Percentiles rank a stretch among this genome's conserved stretches.
These are phyloP conservation scores for Pseudogymnoascus sp. DNA, from an alignment of 2,329 filamentous ascomycete genomes.

Conservation along the genomic window DNA sequence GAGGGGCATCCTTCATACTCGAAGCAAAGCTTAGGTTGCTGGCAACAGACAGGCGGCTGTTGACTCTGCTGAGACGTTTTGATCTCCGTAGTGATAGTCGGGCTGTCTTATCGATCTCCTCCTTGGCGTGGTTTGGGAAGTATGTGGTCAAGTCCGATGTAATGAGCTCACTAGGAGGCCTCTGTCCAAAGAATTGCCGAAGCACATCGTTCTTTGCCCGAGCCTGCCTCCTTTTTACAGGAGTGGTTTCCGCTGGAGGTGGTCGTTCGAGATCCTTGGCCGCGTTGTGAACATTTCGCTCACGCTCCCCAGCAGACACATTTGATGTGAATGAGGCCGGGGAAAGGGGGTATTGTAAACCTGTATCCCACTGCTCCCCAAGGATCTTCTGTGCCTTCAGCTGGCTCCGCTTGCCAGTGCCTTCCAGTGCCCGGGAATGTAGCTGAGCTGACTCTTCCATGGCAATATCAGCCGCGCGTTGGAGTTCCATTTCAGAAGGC, in stretches of 20 bases:
- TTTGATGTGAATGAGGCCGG: slow-evolving; percentile 56
- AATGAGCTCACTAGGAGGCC: slow-evolving; percentile 94
- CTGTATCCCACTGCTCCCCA: slow-evolving; percentile 77
- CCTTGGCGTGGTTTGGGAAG: slow-evolving; percentile 89
- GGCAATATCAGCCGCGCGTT: slow-evolving; percentile 80
- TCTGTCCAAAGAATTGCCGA: slow-evolving; percentile 79
- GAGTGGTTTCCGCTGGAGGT: slow-evolving; percentile 32
- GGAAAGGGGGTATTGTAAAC: slow-evolving; percentile 75
- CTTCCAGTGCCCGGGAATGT: slow-evolving; percentile 55
- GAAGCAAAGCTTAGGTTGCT: slow-evolving; percentile 92
- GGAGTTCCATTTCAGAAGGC: slow-evolving; percentile 77
- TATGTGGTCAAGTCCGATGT: slow-evolving; percentile 93
- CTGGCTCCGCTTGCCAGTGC: slow-evolving; percentile 61
- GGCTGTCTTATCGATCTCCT: slow-evolving; percentile 93
- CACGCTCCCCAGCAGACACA: slow-evolving; percentile 46
- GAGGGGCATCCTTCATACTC: slow-evolving; percentile 84
- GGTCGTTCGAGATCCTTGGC: slow-evolving; percentile 51
- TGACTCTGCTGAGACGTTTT: slow-evolving; percentile 82
- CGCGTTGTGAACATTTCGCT: slow-evolving; percentile 55
- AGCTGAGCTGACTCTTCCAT: slow-evolving; percentile 75
- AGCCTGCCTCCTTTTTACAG: slow-evolving; percentile 30
- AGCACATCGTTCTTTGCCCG: slow-evolving; percentile 48
- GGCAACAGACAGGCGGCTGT: slow-evolving; percentile 85
- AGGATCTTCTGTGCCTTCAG: slow-evolving; percentile 83
- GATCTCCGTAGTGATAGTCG: slow-evolving; percentile 87